Percentiles rank a stretch among this genome's conserved stretches.
Conservation (phyloP, 1,284 basidiomycete species). For the Cutaneotrichosporon sp. region DNA sequence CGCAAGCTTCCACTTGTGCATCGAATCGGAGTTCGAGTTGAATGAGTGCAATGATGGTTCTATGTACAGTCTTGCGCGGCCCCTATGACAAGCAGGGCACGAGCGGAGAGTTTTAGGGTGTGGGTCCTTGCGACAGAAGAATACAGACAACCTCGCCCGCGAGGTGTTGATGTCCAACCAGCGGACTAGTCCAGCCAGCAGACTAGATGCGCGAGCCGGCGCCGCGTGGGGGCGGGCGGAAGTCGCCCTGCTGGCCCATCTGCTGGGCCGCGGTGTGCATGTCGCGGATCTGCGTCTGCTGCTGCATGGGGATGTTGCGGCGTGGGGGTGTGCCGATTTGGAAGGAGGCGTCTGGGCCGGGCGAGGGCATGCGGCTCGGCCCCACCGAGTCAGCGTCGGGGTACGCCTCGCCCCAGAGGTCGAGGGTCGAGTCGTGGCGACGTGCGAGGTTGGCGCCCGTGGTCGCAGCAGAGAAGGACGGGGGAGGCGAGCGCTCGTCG, state of each 20-base stretch:
- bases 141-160: slow-evolving; percentile 11
- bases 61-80: slow-evolving; percentile 5
- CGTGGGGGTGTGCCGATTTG: slow-evolving; percentile 13
- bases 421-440: slow-evolving; percentile 44
- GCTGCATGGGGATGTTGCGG: slow-evolving; percentile 7
- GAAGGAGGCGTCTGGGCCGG: slow-evolving; percentile 13
- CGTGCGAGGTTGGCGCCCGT: slow-evolving; percentile 31
- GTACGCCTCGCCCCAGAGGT: slow-evolving; percentile 44
- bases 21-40: slow-evolving; percentile 1
- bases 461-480: slow-evolving; percentile 48
- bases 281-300: slow-evolving; percentile 3
- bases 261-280: slow-evolving; percentile 10
- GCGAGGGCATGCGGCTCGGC: slow-evolving; percentile 26
- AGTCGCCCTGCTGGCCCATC: slow-evolving; percentile 4
- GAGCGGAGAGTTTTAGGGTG: not conserved
- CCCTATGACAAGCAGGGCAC: slow-evolving; percentile 5
- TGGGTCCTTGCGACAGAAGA: not conserved
- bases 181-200: not conserved
- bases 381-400: slow-evolving; percentile 24
- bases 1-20: slow-evolving; percentile 2
- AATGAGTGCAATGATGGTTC: slow-evolving; percentile 4
- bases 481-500: slow-evolving; percentile 41
- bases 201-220: slow-evolving; percentile 4
- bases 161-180: not conserved
- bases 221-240: slow-evolving; percentile 1